Conservation (phyloP, 805 yeast genomes). For the Candida tammaniensis region DNA sequence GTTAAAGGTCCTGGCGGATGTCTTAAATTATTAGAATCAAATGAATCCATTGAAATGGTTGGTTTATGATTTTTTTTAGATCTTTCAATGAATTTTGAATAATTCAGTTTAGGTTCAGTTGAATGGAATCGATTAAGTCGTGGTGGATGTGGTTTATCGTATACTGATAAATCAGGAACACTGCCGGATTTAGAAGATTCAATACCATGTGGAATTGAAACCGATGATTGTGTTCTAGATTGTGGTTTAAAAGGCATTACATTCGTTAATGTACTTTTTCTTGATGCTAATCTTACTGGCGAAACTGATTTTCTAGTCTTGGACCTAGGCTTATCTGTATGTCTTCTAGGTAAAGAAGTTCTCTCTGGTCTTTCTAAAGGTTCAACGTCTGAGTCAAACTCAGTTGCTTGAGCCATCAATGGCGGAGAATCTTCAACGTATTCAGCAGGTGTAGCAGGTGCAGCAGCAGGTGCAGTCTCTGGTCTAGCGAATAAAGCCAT, state of each 20-base stretch:
- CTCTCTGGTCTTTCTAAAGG: constrained; percentile 1
- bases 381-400: constrained; percentile 4
- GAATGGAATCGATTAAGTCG: constrained; percentile 17
- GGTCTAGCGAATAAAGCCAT: not conserved
- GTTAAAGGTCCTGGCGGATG: constrained; percentile 7
- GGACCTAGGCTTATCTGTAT: constrained; percentile 4
- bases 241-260: constrained; percentile 22
- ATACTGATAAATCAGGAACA: constrained; percentile 15
- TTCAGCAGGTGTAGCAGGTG: constrained; percentile 1
- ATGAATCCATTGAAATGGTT: constrained; percentile 10
- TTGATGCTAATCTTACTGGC: constrained; percentile 9
- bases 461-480: not conserved
- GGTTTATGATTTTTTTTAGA: constrained; percentile 10
- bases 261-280: constrained; percentile 19
- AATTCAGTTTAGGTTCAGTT: constrained; percentile 14
- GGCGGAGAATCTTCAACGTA: constrained; percentile 6
- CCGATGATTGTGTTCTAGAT: constrained; percentile 4
- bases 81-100: constrained; percentile 11
- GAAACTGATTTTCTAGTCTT: constrained; percentile 10
- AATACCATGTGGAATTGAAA: not conserved
- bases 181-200: constrained; percentile 12
- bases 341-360: constrained; percentile 2
- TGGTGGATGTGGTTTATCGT: constrained; percentile 16
- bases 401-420: constrained; percentile 10
- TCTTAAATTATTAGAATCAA: constrained; percentile 11